These are phyloP conservation scores for Hemisphaericaspora subhashii DNA, from an alignment of 1,139 yeast genomes.

Conservation along the genomic window DNA sequence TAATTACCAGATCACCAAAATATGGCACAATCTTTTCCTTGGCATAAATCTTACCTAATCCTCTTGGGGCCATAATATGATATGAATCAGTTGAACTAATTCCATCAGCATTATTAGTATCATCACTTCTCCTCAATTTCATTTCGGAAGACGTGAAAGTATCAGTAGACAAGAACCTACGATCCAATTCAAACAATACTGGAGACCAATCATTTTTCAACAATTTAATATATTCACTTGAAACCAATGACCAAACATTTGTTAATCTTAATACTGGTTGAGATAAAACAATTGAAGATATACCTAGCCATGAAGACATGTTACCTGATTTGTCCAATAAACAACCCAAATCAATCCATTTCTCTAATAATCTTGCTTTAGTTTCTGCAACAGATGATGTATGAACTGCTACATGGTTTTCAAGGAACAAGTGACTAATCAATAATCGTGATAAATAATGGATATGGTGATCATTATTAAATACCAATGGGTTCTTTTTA, in stretches of 20 bases:
- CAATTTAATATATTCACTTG: conserved; percentile 57
- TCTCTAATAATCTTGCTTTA: conserved; percentile 68
- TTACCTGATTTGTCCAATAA: conserved; percentile 79
- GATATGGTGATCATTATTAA: conserved; percentile 64
- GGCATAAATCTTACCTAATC: conserved; percentile 75
- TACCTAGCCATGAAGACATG: conserved; percentile 94
- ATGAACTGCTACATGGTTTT: conserved; percentile 21
- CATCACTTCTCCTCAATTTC: too few species aligned
- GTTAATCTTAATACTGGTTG: conserved; percentile 76
- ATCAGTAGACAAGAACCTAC: conserved; percentile 61
- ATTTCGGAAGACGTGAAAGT: too few species aligned
- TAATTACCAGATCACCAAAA: conserved; percentile 72
- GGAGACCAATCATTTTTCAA: conserved; percentile 91
- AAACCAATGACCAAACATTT: conserved; percentile 75
- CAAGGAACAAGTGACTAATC: conserved; percentile 67
- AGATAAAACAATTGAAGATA: conserved; percentile 81
- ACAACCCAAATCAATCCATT: conserved; percentile 88
- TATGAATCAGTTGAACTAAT: conserved; percentile 45
- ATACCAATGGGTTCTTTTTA: conserved; percentile 53
- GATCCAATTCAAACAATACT: conserved; percentile 83
- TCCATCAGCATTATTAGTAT: conserved; percentile 7
- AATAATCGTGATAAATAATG: conserved; percentile 78
- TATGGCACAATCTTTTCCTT: conserved; percentile 83
- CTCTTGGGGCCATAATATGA: conserved; percentile 86
- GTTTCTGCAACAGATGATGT: conserved; percentile 30